Percentiles rank a stretch among this genome's conserved stretches.
Evolutionary conservation across 192 early-diverging fungal species (phyloP).

Genomic region (Podila verticillata): DNA sequence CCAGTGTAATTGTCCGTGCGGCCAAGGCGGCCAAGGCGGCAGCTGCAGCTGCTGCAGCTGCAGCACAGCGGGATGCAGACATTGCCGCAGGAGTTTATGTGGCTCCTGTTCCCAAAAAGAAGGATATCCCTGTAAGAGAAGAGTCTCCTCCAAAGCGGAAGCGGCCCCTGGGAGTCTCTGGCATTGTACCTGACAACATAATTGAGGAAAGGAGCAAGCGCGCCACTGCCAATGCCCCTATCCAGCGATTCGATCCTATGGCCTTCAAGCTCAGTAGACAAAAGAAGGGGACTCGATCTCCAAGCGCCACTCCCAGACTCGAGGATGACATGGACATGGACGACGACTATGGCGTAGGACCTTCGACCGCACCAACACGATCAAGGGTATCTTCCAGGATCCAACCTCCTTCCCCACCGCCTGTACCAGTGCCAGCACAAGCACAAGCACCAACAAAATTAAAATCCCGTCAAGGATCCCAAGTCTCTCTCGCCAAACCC

Average conservation of each 20-base stretch:
- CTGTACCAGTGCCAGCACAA: no score
- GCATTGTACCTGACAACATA: neutral
- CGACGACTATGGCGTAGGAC: no score
- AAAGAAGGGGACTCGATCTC: neutral
- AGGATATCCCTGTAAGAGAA: neutral
- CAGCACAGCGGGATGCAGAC: constrained; percentile 32
- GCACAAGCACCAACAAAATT: no score
- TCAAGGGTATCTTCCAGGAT: no score
- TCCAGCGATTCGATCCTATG: neutral
- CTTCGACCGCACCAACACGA: no score
- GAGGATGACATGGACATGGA: neutral
- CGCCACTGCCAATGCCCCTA: neutral
- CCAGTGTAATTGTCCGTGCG: constrained; percentile 39
- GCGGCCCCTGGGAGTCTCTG: neutral
- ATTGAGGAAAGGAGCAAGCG: neutral
- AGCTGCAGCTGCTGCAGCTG: constrained; percentile 19
- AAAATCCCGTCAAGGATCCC: no score
- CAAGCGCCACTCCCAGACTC: neutral
- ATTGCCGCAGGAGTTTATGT: constrained; percentile 1
- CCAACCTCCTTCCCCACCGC: no score
- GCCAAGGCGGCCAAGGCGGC: constrained; percentile 32
- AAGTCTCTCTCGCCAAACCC: no score
- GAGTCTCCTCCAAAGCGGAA: neutral
- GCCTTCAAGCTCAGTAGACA: neutral
- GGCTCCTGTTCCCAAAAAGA: neutral